phyloP scores from a whole-genome alignment of 805 yeast genomes.

The Danielia oregonensis region DNA sequence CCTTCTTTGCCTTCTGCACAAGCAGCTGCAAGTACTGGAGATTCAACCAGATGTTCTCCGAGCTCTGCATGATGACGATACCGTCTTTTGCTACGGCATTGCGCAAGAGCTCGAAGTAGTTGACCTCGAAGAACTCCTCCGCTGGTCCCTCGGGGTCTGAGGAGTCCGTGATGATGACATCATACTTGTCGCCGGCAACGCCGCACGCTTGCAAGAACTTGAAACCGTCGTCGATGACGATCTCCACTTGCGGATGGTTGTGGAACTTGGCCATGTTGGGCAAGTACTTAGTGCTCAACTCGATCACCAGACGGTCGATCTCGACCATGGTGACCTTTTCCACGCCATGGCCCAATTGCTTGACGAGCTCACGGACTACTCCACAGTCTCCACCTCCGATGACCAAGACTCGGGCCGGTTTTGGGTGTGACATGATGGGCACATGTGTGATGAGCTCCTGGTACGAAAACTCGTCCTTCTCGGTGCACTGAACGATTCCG shows the following conservation, averaged over 20 bases:
- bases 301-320: slow-evolving; percentile 80
- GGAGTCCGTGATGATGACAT: slow-evolving; percentile 86
- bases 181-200: slow-evolving; percentile 47
- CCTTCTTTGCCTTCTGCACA: slow-evolving; percentile 45
- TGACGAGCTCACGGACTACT: slow-evolving; percentile 81
- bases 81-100: slow-evolving; percentile 61
- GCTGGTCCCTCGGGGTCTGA: slow-evolving; percentile 98
- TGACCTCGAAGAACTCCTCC: slow-evolving; percentile 75
- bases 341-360: slow-evolving; percentile 48
- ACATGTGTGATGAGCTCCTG: slow-evolving; percentile 89
- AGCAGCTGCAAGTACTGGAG: slow-evolving; percentile 48
- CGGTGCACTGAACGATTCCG: slow-evolving; percentile 89
- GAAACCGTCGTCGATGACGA: slow-evolving; percentile 80
- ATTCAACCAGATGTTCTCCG: slow-evolving; percentile 75
- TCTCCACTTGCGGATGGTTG: slow-evolving; percentile 59
- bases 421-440: slow-evolving; percentile 72
- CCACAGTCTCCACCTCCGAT: slow-evolving; percentile 98
- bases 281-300: slow-evolving; percentile 64
- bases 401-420: slow-evolving; percentile 74
- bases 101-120: slow-evolving; percentile 65
- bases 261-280: slow-evolving; percentile 72
- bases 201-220: slow-evolving; percentile 50
- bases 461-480: slow-evolving; percentile 88
- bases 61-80: slow-evolving; percentile 76
- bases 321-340: slow-evolving; percentile 80